Evolutionary conservation across 805 yeast genomes (phyloP).

Genomic region (Metschnikowia proteae): DNA sequence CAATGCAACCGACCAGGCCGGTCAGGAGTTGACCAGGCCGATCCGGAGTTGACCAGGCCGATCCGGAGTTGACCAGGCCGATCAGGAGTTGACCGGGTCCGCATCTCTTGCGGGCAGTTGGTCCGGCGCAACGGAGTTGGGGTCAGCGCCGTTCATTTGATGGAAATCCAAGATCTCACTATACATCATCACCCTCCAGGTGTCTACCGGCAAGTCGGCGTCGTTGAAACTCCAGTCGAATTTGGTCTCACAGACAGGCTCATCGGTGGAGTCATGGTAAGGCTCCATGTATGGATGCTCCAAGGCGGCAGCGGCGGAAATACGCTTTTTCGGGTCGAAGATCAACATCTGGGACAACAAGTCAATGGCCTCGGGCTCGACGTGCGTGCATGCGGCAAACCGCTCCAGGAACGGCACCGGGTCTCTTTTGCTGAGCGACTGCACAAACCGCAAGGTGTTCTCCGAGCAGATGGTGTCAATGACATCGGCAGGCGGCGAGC

Average conservation of each 20-base stretch:
- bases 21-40: too few relatives aligned
- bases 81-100: not conserved
- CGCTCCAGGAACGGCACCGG: conserved; percentile 85
- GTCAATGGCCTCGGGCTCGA: conserved; percentile 61
- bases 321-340: conserved; percentile 92
- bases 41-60: too few relatives aligned
- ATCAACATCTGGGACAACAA: conserved; percentile 84
- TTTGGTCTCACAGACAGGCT: conserved; percentile 86
- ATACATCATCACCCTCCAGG: conserved; percentile 99
- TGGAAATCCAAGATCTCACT: conserved; percentile 95
- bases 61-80: not conserved
- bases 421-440: conserved; percentile 86
- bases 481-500: conserved; percentile 95
- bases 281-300: conserved; percentile 90
- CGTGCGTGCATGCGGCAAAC: conserved; percentile 58
- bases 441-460: conserved; percentile 90
- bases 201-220: conserved; percentile 94
- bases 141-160: conserved; percentile 60
- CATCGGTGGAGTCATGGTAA: conserved; percentile 96
- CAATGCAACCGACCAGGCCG: too few relatives aligned
- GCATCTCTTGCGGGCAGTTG: not conserved
- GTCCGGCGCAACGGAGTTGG: conserved; percentile 7
- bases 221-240: conserved; percentile 99
- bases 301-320: conserved; percentile 87
- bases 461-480: conserved; percentile 95